Evolutionary conservation across 2,329 filamentous ascomycete genomes (phyloP).

Genomic region (Ascochyta rabiei): DNA sequence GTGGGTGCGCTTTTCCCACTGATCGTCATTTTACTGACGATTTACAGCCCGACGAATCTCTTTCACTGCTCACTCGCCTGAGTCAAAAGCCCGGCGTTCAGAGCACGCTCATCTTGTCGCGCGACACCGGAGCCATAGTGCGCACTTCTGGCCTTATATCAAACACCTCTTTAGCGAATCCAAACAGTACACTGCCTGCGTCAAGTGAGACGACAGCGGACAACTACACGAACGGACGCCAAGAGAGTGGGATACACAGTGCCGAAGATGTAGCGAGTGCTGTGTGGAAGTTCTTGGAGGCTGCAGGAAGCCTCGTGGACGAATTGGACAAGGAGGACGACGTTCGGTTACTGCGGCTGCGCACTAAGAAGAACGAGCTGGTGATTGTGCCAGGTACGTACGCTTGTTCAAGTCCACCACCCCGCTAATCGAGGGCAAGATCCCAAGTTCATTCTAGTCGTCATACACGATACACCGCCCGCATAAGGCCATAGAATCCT

Average conservation of each 20-base stretch:
- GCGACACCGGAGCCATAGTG: conserved; percentile 73
- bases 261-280: conserved; percentile 76
- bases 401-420: neutral
- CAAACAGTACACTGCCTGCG: conserved; percentile 47
- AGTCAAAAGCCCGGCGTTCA: conserved; percentile 80
- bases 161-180: conserved; percentile 59
- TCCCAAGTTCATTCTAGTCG: conserved; percentile 76
- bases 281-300: conserved; percentile 77
- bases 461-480: conserved; percentile 80
- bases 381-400: conserved; percentile 73
- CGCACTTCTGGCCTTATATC: conserved; percentile 74
- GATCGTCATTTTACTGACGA: neutral
- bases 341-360: conserved; percentile 73
- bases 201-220: conserved; percentile 40
- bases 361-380: conserved; percentile 85
- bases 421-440: conserved; percentile 53
- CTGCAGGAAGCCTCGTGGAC: conserved; percentile 71
- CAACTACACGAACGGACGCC: conserved; percentile 41
- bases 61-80: conserved; percentile 70
- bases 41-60: conserved; percentile 60
- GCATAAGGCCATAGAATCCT: conserved; percentile 52
- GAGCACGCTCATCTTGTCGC: conserved; percentile 76
- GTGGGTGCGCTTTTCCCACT: conserved; percentile 25
- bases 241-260: conserved; percentile 59
- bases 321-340: conserved; percentile 80